These are phyloP conservation scores for Botryosphaeria dothidea DNA, from an alignment of 2,329 filamentous ascomycete species.

Conservation along the genomic window DNA sequence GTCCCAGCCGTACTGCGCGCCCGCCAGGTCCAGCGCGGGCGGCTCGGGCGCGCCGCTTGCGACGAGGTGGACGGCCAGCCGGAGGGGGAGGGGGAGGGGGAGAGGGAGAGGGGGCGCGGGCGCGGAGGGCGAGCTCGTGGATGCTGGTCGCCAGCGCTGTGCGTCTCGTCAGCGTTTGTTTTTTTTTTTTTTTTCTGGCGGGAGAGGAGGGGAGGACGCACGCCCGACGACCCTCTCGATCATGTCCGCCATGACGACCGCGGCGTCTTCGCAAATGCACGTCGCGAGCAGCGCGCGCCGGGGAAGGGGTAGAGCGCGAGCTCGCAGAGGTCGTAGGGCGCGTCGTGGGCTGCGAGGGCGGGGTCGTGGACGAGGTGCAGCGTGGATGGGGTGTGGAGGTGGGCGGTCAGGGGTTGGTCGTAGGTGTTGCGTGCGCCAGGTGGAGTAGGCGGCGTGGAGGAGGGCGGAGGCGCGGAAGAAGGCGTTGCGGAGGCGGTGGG, in stretches of 20 bases:
- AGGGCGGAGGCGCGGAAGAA: conserved; percentile 1
- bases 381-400: background rate
- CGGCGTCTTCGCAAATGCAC: conserved; percentile 2
- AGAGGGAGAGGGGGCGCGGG: background rate
- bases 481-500: background rate
- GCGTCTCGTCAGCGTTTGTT: background rate
- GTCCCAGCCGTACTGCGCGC: background rate
- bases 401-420: background rate
- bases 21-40: background rate
- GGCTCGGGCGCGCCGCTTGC: background rate
- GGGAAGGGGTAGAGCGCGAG: background rate
- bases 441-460: background rate
- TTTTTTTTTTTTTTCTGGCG: background rate
- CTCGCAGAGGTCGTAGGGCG: background rate
- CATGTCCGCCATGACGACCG: background rate
- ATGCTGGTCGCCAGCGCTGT: background rate
- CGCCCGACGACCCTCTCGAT: background rate
- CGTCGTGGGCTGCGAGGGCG: background rate
- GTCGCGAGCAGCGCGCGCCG: background rate
- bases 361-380: background rate
- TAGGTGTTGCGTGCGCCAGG: background rate
- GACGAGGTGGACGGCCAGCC: background rate
- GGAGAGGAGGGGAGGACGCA: background rate
- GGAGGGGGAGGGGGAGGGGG: too few relatives aligned
- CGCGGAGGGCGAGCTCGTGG: background rate